These are phyloP conservation scores for Peniophora sp. DNA, from an alignment of 1,284 basidiomycete species.

Conservation along the genomic window DNA sequence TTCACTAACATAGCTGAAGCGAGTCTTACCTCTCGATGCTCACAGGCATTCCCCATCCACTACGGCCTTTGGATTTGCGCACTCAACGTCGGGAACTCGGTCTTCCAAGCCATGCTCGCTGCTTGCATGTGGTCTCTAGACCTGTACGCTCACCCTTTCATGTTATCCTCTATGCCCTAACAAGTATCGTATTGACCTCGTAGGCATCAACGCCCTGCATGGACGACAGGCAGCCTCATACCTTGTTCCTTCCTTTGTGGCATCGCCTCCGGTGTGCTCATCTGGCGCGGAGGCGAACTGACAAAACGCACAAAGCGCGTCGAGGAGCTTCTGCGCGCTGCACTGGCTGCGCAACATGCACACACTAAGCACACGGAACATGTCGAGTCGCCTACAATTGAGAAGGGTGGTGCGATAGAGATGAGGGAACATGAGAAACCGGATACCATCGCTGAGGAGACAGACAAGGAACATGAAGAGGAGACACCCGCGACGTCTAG, in stretches of 20 bases:
- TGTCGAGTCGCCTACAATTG: no score
- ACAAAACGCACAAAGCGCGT: constrained; percentile 77
- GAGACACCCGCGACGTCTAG: not conserved
- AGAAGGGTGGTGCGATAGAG: no score
- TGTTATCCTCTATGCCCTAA: not conserved
- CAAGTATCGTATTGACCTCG: not conserved
- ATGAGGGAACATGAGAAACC: constrained; percentile 4
- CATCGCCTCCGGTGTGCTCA: constrained; percentile 71
- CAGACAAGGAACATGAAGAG: not conserved
- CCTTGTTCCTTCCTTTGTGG: constrained; percentile 75
- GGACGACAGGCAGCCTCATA: constrained; percentile 69
- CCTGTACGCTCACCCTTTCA: constrained; percentile 26
- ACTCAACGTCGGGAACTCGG: constrained; percentile 73
- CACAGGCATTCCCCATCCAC: constrained; percentile 76
- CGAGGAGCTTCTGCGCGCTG: constrained; percentile 59
- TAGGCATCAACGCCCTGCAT: constrained; percentile 56
- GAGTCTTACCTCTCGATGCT: constrained; percentile 6
- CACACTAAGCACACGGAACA: no score
- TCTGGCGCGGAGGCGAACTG: constrained; percentile 70
- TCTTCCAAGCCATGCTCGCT: constrained; percentile 77
- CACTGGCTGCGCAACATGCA: constrained; percentile 33
- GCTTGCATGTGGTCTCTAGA: constrained; percentile 81
- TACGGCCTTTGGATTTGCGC: constrained; percentile 57
- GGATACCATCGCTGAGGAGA: not conserved
- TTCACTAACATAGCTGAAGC: constrained; percentile 3